Conservation (phyloP, 176 grass and related monocot genomes). For the Microstegium vimineum region DNA sequence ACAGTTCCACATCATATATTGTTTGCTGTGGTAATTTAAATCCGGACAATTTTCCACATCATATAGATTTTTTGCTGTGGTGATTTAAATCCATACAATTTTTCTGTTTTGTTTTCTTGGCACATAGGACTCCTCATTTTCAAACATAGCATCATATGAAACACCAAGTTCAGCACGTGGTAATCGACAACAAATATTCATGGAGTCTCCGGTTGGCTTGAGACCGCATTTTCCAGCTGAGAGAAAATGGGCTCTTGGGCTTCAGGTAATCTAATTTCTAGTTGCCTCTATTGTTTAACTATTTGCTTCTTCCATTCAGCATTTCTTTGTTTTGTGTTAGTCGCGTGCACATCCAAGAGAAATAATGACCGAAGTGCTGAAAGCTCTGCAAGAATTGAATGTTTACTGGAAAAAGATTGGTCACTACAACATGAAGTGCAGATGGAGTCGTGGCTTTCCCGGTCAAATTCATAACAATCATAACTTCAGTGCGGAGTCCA, state of each 20-base stretch:
- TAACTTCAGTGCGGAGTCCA: conserved; percentile 43
- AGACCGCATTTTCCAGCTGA: conserved; percentile 60
- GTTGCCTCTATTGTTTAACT: background rate
- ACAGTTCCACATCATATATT: background rate
- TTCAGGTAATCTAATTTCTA: conserved; percentile 52
- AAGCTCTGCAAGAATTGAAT: conserved; percentile 70
- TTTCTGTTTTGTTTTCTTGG: conserved; percentile 27
- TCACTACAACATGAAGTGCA: conserved; percentile 91
- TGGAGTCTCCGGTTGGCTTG: conserved; percentile 59
- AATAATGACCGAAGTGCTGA: conserved; percentile 83
- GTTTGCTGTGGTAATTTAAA: background rate
- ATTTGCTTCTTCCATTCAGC: background rate
- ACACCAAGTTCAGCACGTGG: conserved; percentile 45
- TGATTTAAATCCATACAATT: background rate
- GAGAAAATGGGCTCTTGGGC: conserved; percentile 88
- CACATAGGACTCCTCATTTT: conserved; percentile 47
- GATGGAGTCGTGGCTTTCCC: conserved; percentile 57
- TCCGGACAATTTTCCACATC: background rate
- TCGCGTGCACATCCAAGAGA: conserved; percentile 74
- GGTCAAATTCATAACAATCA: conserved; percentile 45
- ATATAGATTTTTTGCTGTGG: background rate
- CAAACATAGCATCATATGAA: conserved; percentile 40
- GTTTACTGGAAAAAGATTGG: conserved; percentile 93
- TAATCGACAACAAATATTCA: conserved; percentile 46
- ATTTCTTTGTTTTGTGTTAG: conserved; percentile 39